A percentile compares a stretch with the other conserved stretches of the same genome.
Evolutionary conservation across 805 yeast species (phyloP).

Genomic region (Yamadazyma akitaensis): DNA sequence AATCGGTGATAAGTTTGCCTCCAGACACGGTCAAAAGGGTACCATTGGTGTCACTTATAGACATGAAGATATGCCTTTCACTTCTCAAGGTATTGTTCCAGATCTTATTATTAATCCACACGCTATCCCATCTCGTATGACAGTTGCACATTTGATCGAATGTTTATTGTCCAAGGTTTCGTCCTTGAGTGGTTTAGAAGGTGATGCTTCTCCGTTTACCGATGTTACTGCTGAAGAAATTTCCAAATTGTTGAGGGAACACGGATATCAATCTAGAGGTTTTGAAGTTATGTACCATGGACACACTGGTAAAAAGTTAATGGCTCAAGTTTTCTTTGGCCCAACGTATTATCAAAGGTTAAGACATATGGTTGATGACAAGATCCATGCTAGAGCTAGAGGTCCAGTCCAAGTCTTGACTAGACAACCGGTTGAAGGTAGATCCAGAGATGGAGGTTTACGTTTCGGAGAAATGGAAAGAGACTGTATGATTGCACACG

Average conservation of each 20-base stretch:
- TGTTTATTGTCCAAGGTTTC: conserved; percentile 95
- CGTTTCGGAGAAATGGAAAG: conserved; percentile 99
- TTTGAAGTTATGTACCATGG: conserved; percentile 99
- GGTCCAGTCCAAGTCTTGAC: conserved; percentile 98
- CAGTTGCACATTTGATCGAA: conserved; percentile 98
- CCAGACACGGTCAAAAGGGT: conserved; percentile 99
- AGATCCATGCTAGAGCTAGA: conserved; percentile 98
- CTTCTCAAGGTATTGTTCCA: conserved; percentile 93
- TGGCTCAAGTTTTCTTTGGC: conserved; percentile 99
- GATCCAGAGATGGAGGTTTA: conserved; percentile 98
- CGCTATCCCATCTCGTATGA: conserved; percentile 99
- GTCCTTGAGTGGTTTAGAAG: conserved; percentile 91
- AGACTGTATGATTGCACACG: conserved; percentile 99
- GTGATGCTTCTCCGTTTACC: conserved; percentile 99
- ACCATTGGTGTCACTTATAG: conserved; percentile 98
- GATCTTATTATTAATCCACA: conserved; percentile 97
- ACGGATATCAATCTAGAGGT: conserved; percentile 97
- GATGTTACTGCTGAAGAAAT: conserved; percentile 98
- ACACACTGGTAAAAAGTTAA: conserved; percentile 95
- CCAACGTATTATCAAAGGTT: conserved; percentile 98
- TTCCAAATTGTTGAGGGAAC: conserved; percentile 86
- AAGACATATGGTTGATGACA: conserved; percentile 99
- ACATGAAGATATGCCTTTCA: conserved; percentile 98
- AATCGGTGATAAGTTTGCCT: conserved; percentile 98
- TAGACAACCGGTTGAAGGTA: conserved; percentile 98